Base-by-base conservation (phyloP, 768 basidiomycete species). In the Phaeolepiota aurea region DNA sequence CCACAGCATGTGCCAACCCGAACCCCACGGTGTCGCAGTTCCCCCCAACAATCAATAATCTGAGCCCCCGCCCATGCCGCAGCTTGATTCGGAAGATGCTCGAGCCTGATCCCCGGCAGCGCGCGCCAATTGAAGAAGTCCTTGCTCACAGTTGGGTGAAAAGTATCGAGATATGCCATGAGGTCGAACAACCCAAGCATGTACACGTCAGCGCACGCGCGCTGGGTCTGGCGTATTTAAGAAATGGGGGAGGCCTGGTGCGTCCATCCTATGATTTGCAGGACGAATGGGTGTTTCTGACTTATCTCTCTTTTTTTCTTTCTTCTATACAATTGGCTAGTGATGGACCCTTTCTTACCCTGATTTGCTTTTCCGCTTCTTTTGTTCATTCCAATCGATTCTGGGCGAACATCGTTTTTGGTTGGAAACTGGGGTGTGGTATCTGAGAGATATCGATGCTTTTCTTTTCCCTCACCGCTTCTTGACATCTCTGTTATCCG, bases 71-170 rank as follows among this genome's bases (percentile, higher is more conserved):
- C 39, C 81, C 82, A 40, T 94, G 91, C 51, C 70, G 94, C 28
- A 68, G 74, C 21, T 62, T 97, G 44, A 77, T 97, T 39, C 78
- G 92, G 53, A 79, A 79, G 66, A 98, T 99, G 93, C 74, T 99
- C 42, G 91, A 98, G 56, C 96, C 94, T 2, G 82, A 96, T 53
- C 90, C 93, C 16, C 83, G 83, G 58, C 58, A 68, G 33, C 69
- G 94, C 19, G 68, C 68, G 42, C 63, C 76, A 36, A 86, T 94
- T 49, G 92, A 97, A 50, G 86, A 90, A 41, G 76, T 85, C 41
- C 65, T 92, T 44, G 68, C 67, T 48, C 77, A 92, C 50, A 50
- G 78, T 44, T 97, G 92, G 92, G 64, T 94, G 40, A 63, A 75
- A 62, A 58, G 69, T 20, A 86, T 96, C 48, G 85, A 92, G 64